Percentiles rank a stretch among this genome's conserved stretches.
phyloP scores from a whole-genome alignment of 1,139 yeast species.

The Geotrichum carabidarum region DNA sequence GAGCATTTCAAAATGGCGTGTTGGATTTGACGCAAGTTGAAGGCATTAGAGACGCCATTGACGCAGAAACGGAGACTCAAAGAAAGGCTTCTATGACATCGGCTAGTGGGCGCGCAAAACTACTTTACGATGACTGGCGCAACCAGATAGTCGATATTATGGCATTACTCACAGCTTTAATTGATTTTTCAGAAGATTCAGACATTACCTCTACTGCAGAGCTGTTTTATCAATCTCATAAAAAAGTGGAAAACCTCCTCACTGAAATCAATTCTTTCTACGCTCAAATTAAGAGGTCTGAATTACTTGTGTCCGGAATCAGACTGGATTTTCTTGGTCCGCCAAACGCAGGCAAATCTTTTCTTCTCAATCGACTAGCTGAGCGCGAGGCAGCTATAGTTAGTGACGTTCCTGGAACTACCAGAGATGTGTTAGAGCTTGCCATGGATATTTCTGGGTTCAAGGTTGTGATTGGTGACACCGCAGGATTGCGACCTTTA shows the following conservation, averaged over 20 bases:
- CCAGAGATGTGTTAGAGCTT: slow-evolving; percentile 81
- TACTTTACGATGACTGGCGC: slow-evolving; percentile 63
- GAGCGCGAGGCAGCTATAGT: slow-evolving; percentile 86
- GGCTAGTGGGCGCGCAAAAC: slow-evolving; percentile 62
- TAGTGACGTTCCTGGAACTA: slow-evolving; percentile 88
- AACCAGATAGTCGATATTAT: slow-evolving; percentile 55
- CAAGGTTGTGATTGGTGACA: slow-evolving; percentile 80
- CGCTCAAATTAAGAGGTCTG: slow-evolving; percentile 52
- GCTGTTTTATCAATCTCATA: slow-evolving; percentile 46
- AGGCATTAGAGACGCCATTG: slow-evolving; percentile 82
- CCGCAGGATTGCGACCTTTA: slow-evolving; percentile 80
- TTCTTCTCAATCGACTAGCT: slow-evolving; percentile 67
- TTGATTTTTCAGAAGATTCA: slow-evolving; percentile 89
- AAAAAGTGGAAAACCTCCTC: slow-evolving; percentile 42
- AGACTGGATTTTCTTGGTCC: slow-evolving; percentile 75
- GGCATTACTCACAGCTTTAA: slow-evolving; percentile 77
- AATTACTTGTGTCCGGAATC: slow-evolving; percentile 67
- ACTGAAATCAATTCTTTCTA: slow-evolving; percentile 44
- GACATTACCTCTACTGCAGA: slow-evolving; percentile 59
- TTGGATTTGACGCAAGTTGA: slow-evolving; percentile 77
- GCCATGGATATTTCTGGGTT: slow-evolving; percentile 78
- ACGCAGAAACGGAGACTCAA: slow-evolving; percentile 91
- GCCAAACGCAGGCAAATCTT: slow-evolving; percentile 95
- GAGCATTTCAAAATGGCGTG: slow-evolving; percentile 73
- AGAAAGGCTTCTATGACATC: slow-evolving; percentile 68